Evolutionary conservation across 768 basidiomycete species (phyloP).

Genomic region (Trametes elegans): DNA sequence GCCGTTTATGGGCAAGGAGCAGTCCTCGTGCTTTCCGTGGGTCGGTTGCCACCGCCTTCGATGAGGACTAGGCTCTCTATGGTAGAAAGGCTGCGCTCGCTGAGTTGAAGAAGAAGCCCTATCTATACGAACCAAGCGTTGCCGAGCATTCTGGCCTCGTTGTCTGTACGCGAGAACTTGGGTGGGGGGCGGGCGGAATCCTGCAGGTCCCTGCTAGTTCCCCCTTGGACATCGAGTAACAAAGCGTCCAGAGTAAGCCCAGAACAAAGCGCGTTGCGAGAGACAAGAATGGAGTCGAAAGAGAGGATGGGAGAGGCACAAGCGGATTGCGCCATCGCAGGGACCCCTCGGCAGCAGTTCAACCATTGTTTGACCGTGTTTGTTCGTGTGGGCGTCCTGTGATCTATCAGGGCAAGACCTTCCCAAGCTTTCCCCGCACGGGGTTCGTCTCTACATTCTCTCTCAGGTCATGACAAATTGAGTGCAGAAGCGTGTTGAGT

Average conservation of each 20-base stretch:
- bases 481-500: no score
- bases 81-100: background rate
- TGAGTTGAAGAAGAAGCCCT: background rate
- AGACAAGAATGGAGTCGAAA: background rate
- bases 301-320: background rate
- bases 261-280: no score
- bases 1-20: background rate
- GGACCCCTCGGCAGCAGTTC: background rate
- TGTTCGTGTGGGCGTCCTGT: conserved; percentile 2
- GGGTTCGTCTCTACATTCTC: no score
- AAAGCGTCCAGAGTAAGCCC: no score
- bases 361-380: background rate
- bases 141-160: no score
- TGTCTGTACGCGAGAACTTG: background rate
- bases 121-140: background rate
- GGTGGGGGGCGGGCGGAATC: no score
- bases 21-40: background rate
- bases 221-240: no score
- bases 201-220: no score
- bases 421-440: background rate
- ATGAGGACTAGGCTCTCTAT: background rate
- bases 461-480: no score
- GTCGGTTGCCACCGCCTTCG: background rate
- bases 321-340: background rate
- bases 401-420: background rate